Evolutionary conservation across 495 filamentous ascomycete genomes (phyloP).

Genomic region (Immersiella caudata): DNA sequence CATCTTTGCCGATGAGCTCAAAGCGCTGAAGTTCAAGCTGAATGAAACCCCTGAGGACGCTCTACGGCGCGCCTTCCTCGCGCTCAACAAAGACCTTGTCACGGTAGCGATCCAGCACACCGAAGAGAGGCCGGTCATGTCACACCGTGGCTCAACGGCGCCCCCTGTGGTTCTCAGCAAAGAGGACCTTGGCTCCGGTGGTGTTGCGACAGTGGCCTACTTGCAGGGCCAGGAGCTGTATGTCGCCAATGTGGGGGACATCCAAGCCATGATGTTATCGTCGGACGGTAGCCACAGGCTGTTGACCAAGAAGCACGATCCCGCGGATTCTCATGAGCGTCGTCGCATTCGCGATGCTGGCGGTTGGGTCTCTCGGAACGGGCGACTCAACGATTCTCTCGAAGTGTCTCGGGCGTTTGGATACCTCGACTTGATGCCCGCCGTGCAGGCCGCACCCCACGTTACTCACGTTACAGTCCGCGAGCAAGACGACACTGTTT

Average conservation of each 20-base stretch:
- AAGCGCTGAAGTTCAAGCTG: constrained; percentile 56
- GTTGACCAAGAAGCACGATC: constrained; percentile 89
- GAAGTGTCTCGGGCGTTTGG: constrained; percentile 94
- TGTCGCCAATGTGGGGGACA: constrained; percentile 93
- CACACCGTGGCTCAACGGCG: constrained; percentile 69
- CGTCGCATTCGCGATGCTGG: constrained; percentile 91
- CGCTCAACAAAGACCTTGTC: constrained; percentile 91
- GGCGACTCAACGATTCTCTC: constrained; percentile 88
- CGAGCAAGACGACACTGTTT: constrained; percentile 90
- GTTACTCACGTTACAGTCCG: constrained; percentile 76
- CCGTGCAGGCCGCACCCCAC: constrained; percentile 87
- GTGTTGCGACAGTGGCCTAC: constrained; percentile 90
- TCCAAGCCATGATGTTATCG: constrained; percentile 89
- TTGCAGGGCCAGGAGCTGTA: constrained; percentile 86
- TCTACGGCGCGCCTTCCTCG: constrained; percentile 80
- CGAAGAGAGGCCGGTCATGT: constrained; percentile 65
- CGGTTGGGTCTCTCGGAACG: constrained; percentile 91
- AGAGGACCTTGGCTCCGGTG: constrained; percentile 86
- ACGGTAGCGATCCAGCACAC: constrained; percentile 80
- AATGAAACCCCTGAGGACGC: constrained; percentile 81
- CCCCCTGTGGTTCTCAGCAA: constrained; percentile 73
- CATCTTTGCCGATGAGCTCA: constrained; percentile 81
- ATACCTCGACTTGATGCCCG: constrained; percentile 87
- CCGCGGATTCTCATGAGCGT: constrained; percentile 78
- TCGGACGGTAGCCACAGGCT: constrained; percentile 78